Evolutionary conservation across 2,329 filamentous ascomycete species (phyloP), one percentile per base, ranked within the genome.

Genomic region (Botrytis cinerea): DNA sequence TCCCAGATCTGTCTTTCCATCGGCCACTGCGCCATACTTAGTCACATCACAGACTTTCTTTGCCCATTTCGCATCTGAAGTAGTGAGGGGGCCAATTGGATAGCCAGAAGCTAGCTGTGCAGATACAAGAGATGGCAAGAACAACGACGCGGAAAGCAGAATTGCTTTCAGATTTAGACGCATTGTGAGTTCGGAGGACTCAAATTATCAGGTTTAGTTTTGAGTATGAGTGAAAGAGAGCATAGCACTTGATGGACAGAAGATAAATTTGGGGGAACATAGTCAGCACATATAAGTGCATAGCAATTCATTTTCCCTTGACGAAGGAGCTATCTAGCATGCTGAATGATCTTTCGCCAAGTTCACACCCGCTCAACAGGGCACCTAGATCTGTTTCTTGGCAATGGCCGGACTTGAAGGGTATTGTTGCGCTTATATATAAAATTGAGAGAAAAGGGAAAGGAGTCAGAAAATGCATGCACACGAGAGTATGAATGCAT

Each of bases 21-120:
- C 84, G 1, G 84, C 83, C n/a, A 81, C 82, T 25, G 81, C 85
- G 18, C 85, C 84, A 76, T 85, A 85, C 48, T 82, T 77, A 62
- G 83, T 80, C 57, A 86, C 84, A 77, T 84, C 82, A 79, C 84
- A 86, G 25, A 82, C 71, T 43, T 76, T 76, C 25, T 66, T 72
- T 16, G 73, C 74, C 57, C 61, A 61, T 64, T 79, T 79, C 1
- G 72, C 40, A n/a, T 35, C 70, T 35, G 77, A 74, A 28, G 76
- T 54, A 5, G 76, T 78, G 10, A 73, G 75, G 14, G 78, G 78
- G 2, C 78, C 78, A 20, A 79, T 72, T 12, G 75, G 43, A 16
- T 73, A 71, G n/a, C 71, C 74, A 48, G 69, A 28, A 57, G 62
- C 63, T 40, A 74, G 51, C 35, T 67, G 51, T 10, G 73, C 64